phyloP scores from a whole-genome alignment of 73 alveolate species.

The Paramecium pentaurelia region DNA sequence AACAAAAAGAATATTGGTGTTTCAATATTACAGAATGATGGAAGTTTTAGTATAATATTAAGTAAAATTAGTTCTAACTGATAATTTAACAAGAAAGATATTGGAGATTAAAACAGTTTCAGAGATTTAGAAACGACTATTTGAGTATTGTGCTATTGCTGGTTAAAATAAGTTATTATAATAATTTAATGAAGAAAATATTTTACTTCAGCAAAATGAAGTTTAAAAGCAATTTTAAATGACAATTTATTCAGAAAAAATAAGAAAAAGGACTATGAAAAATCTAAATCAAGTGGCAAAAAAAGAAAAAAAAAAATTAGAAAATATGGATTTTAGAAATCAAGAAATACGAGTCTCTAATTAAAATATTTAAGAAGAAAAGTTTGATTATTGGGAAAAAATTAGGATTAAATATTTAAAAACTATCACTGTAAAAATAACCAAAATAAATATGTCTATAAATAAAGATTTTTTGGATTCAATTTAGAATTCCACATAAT shows the following conservation, averaged over 20 bases:
- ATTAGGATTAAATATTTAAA: not conserved
- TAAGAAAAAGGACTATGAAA: not conserved
- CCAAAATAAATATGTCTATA: not conserved
- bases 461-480: not conserved
- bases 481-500: not conserved
- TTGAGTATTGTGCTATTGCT: not conserved
- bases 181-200: not conserved
- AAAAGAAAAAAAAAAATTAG: not conserved
- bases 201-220: not conserved
- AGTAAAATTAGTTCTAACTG: not conserved
- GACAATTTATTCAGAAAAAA: not conserved
- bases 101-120: not conserved
- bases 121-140: not conserved
- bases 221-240: not conserved
- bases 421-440: not conserved
- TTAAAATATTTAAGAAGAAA: no score
- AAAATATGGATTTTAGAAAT: not conserved
- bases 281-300: not conserved
- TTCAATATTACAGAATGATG: not conserved
- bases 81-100: not conserved
- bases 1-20: not conserved
- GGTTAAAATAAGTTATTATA: not conserved
- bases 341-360: not conserved
- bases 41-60: not conserved
- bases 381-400: not conserved